Evolutionary conservation across 768 basidiomycete genomes (phyloP), one percentile per base, ranked within the genome.

Genomic region (Boletus pseudopeckii): DNA sequence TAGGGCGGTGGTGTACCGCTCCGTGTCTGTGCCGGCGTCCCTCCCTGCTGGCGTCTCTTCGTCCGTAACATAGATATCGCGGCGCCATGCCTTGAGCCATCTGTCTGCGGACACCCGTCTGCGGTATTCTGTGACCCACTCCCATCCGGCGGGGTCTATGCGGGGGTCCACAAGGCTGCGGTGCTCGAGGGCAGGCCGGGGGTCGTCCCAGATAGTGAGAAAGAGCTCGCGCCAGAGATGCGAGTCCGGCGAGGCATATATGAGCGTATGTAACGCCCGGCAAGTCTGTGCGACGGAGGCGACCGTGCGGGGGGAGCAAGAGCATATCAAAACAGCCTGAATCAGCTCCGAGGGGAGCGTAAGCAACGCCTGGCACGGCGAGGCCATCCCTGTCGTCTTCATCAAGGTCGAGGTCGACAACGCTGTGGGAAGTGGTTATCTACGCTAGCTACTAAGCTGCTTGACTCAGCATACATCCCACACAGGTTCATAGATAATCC

Each of bases 221-320:
- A 77, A 82, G 32, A 81, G 67, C 36, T 74, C 71, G 24, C 77
- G 65, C 81, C 81, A 82, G 28, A 81, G 64, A 56, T 76, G 71
- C 28, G 70, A 59, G 54, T 75, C 68, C 0, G 64, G 54, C 0
- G 70, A 64, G 10, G 50, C 46, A 50, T 76, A 71, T 14, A 80
- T 67, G 26, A 80, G 66, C 13, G 62, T 57, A 45, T 61, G 63
- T 41, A 79, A 54, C n/a, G 54, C 58, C 15, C 57, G 62, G 50
- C 72, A 75, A 8, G 77, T 74, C 48, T 68, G 72, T 14, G 76
- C 59, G 20, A 75, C 54, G 8, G 72, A 60, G 10, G 75, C 56
- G 34, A 79, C 68, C 13, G 76, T 61, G 34, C 61, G 48, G 6
- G 75, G 71, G 10, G 63, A 55, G 32, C 59, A 39, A 39, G 52